phyloP scores from a whole-genome alignment of 2,329 filamentous ascomycete genomes.

The Colletotrichum sp. region DNA sequence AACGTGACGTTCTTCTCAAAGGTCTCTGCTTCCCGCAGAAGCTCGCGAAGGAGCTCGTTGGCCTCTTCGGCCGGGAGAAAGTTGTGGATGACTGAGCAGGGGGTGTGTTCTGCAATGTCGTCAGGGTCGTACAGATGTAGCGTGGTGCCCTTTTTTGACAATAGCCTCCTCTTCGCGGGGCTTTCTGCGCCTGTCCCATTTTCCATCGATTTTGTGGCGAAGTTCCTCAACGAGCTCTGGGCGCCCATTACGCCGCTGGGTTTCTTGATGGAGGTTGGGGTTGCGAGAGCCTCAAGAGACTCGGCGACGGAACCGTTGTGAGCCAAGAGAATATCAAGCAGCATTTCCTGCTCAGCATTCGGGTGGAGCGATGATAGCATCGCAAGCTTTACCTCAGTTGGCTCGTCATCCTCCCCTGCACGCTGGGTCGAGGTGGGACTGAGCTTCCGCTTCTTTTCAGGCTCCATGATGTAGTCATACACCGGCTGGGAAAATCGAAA shows the following conservation, averaged over 20 bases:
- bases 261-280: constrained; percentile 35
- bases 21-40: constrained; percentile 73
- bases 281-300: constrained; percentile 61
- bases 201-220: constrained; percentile 32
- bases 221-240: constrained; percentile 67
- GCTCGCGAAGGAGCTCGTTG: constrained; percentile 73
- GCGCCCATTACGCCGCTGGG: constrained; percentile 46
- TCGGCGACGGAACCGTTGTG: constrained; percentile 77
- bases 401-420: constrained; percentile 63
- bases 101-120: constrained; percentile 82
- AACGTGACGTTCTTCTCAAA: constrained; percentile 73
- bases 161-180: constrained; percentile 49
- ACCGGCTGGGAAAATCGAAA: not conserved
- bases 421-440: constrained; percentile 20
- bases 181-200: constrained; percentile 1
- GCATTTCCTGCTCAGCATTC: constrained; percentile 61
- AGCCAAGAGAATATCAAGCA: constrained; percentile 80
- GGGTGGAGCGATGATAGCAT: constrained; percentile 80
- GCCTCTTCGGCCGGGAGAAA: constrained; percentile 78
- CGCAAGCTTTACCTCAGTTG: constrained; percentile 89
- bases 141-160: constrained; percentile 80
- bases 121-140: constrained; percentile 82
- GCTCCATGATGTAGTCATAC: constrained; percentile 51
- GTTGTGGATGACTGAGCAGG: constrained; percentile 91
- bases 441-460: constrained; percentile 56